These are phyloP conservation scores for Salvia splendens DNA, from an alignment of 257 asterid species.

Conservation along the genomic window DNA sequence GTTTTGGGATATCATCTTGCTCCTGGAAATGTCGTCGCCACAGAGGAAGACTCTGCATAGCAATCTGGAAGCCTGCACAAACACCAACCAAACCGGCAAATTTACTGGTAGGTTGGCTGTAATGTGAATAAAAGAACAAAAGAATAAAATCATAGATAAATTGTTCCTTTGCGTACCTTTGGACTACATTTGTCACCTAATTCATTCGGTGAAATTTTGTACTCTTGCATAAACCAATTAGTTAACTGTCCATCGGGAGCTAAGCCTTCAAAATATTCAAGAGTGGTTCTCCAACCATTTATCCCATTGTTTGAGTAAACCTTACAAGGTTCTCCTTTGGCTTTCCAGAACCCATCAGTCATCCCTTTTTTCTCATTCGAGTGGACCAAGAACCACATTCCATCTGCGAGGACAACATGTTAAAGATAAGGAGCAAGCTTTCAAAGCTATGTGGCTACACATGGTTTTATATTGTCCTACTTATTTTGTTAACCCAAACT, in stretches of 20 bases:
- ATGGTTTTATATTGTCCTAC: neutral
- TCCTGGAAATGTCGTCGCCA: constrained; percentile 24
- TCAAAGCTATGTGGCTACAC: neutral
- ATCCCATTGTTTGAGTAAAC: constrained; percentile 44
- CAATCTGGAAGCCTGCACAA: constrained; percentile 54
- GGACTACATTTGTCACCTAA: constrained; percentile 27
- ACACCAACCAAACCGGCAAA: constrained; percentile 44
- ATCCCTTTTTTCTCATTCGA: constrained; percentile 42
- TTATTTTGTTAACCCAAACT: neutral
- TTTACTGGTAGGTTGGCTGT: constrained; percentile 34
- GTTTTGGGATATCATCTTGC: constrained; percentile 13
- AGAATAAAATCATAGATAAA: neutral
- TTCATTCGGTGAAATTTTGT: constrained; percentile 40
- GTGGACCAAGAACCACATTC: constrained; percentile 51
- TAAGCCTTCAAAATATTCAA: constrained; percentile 49
- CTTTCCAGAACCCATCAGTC: constrained; percentile 55
- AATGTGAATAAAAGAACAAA: constrained; percentile 24
- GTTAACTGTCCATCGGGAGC: constrained; percentile 42
- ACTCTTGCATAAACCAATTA: constrained; percentile 66
- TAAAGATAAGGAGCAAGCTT: neutral
- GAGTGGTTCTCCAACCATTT: constrained; percentile 61
- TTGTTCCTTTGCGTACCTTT: constrained; percentile 44
- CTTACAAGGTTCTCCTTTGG: constrained; percentile 47
- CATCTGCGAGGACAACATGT: constrained; percentile 46
- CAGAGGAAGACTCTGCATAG: constrained; percentile 58